These are phyloP conservation scores for Polygonum aviculare DNA, from an alignment of 148 eudicot genomes.

Conservation along the genomic window DNA sequence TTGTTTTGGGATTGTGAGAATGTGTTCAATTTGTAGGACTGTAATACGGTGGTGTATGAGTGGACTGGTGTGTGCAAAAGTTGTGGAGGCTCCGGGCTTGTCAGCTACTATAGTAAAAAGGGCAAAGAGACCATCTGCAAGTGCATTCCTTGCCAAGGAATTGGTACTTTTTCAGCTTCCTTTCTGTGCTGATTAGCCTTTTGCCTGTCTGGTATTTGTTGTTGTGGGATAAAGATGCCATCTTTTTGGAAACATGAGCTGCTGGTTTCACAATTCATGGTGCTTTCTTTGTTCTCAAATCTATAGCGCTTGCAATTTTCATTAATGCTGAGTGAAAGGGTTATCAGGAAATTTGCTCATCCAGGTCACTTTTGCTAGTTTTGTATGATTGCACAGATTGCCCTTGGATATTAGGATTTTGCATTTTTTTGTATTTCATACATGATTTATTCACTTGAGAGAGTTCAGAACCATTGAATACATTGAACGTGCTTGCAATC, in stretches of 20 bases:
- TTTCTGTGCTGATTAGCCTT: background rate
- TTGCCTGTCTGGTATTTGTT: background rate
- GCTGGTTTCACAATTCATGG: background rate
- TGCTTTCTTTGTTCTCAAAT: background rate
- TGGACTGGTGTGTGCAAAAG: constrained; percentile 99
- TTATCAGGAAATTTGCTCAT: background rate
- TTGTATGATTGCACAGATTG: background rate
- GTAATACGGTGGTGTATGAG: constrained; percentile 70
- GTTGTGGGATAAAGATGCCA: background rate
- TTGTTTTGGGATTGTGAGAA: too few relatives aligned
- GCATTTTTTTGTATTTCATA: too few relatives aligned
- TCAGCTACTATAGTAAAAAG: constrained; percentile 67
- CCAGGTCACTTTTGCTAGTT: background rate
- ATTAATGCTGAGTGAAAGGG: background rate
- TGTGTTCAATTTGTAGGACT: constrained; percentile 42
- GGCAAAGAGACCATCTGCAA: constrained; percentile 81
- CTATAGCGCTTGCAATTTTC: background rate
- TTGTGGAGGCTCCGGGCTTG: constrained; percentile 84
- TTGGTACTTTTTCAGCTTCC: constrained; percentile 35
- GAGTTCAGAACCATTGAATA: background rate
- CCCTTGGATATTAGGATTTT: background rate
- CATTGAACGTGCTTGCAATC: background rate
- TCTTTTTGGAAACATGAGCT: background rate
- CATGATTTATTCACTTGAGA: background rate
- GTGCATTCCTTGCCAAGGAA: constrained; percentile 89